These are phyloP conservation scores for Thermothielavioides terrestris DNA, from an alignment of 495 filamentous ascomycete genomes.

Conservation along the genomic window DNA sequence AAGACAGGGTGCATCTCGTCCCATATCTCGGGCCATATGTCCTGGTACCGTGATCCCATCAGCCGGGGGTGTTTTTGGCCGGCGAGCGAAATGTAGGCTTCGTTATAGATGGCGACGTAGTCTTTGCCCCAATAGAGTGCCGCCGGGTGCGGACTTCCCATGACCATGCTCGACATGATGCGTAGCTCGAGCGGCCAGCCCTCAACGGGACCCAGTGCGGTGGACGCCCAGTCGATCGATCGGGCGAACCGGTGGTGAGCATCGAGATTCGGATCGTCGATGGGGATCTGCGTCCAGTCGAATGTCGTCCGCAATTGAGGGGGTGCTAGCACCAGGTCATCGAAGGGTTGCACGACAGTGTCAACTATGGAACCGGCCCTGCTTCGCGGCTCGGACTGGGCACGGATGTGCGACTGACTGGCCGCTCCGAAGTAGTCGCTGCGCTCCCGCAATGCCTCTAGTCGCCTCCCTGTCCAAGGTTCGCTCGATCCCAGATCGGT, in stretches of 20 bases:
- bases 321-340: conserved; percentile 22
- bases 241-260: conserved; percentile 58
- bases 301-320: conserved; percentile 37
- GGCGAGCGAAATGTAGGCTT: conserved; percentile 59
- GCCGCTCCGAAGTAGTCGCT: conserved; percentile 33
- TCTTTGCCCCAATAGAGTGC: conserved; percentile 67
- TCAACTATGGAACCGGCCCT: conserved; percentile 11
- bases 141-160: conserved; percentile 63
- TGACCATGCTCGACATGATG: conserved; percentile 57
- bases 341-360: conserved; percentile 17
- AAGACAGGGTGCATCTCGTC: conserved; percentile 52
- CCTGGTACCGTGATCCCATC: conserved; percentile 57
- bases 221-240: conserved; percentile 56
- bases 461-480: conserved; percentile 17
- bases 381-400: conserved; percentile 20
- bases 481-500: conserved; percentile 19
- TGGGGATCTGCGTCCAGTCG: conserved; percentile 61
- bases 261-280: conserved; percentile 46
- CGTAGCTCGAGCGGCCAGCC: conserved; percentile 53
- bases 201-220: conserved; percentile 57
- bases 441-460: conserved; percentile 22
- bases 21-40: conserved; percentile 63
- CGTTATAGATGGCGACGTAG: conserved; percentile 61
- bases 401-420: conserved; percentile 9
- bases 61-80: conserved; percentile 60